Conservation (phyloP, 192 early-diverging fungal genomes). For the Podila epicladia region DNA sequence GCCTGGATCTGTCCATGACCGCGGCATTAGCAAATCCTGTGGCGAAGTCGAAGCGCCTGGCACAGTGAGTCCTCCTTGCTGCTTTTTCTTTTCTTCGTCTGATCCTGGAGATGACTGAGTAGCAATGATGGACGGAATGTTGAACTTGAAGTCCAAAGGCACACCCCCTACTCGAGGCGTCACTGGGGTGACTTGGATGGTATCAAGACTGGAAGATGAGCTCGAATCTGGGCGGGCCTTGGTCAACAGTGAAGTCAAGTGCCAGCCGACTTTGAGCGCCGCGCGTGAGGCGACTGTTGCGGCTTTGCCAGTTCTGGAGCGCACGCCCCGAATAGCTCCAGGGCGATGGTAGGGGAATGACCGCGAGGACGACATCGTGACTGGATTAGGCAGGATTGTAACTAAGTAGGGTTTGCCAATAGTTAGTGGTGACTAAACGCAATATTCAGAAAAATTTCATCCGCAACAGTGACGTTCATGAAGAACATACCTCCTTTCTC, state of each 20-base stretch:
- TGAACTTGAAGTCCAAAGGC: neutral
- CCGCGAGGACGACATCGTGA: conserved; percentile 8
- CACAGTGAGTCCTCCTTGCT: neutral
- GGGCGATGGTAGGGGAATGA: conserved; percentile 16
- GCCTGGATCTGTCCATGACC: too few species aligned
- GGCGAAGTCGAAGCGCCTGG: too few species aligned
- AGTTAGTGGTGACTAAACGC: neutral
- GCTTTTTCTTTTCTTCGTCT: neutral
- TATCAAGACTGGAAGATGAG: conserved; percentile 20
- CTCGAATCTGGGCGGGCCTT: conserved; percentile 15
- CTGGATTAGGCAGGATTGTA: conserved; percentile 22
- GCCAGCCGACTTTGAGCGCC: conserved; percentile 15
- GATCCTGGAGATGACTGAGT: neutral
- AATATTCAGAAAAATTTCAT: too few species aligned
- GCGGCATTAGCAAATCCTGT: too few species aligned
- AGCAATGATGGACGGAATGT: conserved; percentile 20
- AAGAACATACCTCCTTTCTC: conserved; percentile 28
- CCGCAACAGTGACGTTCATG: neutral
- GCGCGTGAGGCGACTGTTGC: conserved; percentile 8
- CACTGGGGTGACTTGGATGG: conserved; percentile 17
- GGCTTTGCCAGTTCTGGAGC: conserved; percentile 4
- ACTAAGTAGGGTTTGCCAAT: conserved; percentile 5
- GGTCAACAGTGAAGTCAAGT: conserved; percentile 12
- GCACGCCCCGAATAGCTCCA: conserved; percentile 8
- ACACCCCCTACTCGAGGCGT: neutral